These are phyloP conservation scores for Ambrosia hybrid DNA, from an alignment of 140 eudicot species.

Conservation along the genomic window DNA sequence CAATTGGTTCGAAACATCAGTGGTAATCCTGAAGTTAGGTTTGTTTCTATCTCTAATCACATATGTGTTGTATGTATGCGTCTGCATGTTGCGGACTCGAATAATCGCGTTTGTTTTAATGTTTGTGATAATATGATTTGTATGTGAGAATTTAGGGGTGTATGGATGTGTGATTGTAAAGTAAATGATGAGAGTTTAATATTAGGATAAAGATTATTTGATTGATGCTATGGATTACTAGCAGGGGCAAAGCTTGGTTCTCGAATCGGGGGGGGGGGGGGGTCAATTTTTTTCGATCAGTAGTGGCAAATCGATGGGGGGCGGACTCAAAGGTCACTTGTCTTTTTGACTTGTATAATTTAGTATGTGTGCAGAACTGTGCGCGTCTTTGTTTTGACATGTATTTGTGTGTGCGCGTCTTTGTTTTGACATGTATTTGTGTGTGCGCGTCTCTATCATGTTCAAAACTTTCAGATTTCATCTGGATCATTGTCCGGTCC, in stretches of 20 bases:
- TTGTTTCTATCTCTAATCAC: neutral
- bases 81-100: neutral
- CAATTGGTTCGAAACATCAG: conserved; percentile 78
- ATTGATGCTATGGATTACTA: neutral
- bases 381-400: too few species aligned
- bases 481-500: neutral
- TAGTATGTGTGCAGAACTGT: too few species aligned
- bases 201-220: neutral
- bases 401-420: too few species aligned
- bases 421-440: too few species aligned
- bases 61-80: conserved; percentile 5
- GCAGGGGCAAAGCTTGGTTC: neutral
- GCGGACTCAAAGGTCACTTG: too few species aligned
- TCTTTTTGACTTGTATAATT: too few species aligned
- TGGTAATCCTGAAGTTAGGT: conserved; percentile 96
- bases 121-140: neutral
- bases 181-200: neutral
- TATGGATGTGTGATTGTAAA: neutral
- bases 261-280: too few species aligned
- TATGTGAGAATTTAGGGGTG: neutral
- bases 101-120: neutral
- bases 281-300: too few species aligned
- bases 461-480: too few species aligned
- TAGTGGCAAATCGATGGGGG: too few species aligned
- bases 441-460: neutral